Percentiles rank a stretch among this genome's conserved stretches.
These are phyloP conservation scores for Pseudozyma sp. DNA, from an alignment of 1,284 basidiomycete genomes.

Conservation along the genomic window DNA sequence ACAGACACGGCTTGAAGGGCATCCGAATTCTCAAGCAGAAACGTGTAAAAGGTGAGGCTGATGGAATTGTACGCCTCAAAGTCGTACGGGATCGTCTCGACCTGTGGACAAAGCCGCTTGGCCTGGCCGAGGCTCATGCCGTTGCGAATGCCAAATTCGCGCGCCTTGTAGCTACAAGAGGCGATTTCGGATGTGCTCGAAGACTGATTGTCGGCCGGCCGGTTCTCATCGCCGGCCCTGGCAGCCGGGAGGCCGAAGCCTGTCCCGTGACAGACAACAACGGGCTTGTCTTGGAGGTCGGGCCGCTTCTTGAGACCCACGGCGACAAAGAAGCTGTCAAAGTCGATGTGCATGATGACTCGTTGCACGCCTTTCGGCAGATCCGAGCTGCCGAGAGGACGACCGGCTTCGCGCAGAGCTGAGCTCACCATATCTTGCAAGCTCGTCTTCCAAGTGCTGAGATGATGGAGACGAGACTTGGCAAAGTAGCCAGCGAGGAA, in stretches of 20 bases:
- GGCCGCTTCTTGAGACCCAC: constrained; percentile 61
- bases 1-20: constrained; percentile 94
- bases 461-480: constrained; percentile 89
- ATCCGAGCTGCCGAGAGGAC: constrained; percentile 74
- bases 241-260: constrained; percentile 28
- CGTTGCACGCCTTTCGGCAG: constrained; percentile 67
- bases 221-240: constrained; percentile 26
- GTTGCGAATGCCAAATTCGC: constrained; percentile 86
- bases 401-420: constrained; percentile 75
- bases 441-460: constrained; percentile 92
- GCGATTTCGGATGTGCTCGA: constrained; percentile 79
- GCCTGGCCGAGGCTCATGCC: constrained; percentile 83
- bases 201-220: constrained; percentile 35
- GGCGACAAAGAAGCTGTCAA: constrained; percentile 93
- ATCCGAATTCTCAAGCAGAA: constrained; percentile 87
- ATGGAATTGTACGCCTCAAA: constrained; percentile 74
- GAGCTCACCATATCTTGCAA: constrained; percentile 80
- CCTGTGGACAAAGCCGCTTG: constrained; percentile 55
- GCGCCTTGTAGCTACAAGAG: constrained; percentile 91
- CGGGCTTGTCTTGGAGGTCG: constrained; percentile 73
- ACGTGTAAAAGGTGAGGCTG: constrained; percentile 89
- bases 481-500: constrained; percentile 92
- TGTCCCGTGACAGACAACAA: constrained; percentile 90
- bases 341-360: constrained; percentile 71
- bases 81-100: constrained; percentile 89